Base-by-base conservation (phyloP, 2,329 filamentous ascomycete genomes). In the Fusarium ramigenum region DNA sequence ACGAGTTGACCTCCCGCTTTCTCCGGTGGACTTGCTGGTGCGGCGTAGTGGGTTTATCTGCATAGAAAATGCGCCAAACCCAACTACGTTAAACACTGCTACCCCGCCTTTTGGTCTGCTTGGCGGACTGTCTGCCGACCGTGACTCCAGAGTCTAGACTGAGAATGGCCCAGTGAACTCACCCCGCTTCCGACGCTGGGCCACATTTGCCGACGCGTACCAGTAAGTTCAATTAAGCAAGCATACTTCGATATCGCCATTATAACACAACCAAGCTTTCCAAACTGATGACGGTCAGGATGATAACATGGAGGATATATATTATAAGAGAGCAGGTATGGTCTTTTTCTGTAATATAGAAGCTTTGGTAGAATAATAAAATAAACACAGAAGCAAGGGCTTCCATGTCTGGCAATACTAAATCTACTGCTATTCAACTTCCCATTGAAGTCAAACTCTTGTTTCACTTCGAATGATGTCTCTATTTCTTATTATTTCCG, bases 221-320 rank as follows among this genome's bases (percentile, higher is more conserved):
- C 4, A 7, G 2, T 28, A 46, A 19, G 18, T 14, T 25, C 25
- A 25, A 25, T 25, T 0, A 9, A 36, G 8, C 16, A 18, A 36
- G 9, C 18, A 28, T 21, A 18, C 18, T 28, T 46, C 23, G 4
- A 15, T 16, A 23, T 9, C 9, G 14, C 40, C 40, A 46, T 28
- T 9, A 4, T 28, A 28, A 2, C 11, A 46, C 4, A 7, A 28
- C 18, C 8, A 4, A 46, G 25, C 11, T 21, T 46, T 4, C 12
- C 18, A 28, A 8, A 46, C 18, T 3, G 7, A 21, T 1, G 25
- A 9, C 12, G 5, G 4, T 1, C 11, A 28, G 3, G 12, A 15
- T 4, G 1, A 28, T 4, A 7, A 46, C 3, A 14, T 21, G 1
- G 12, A 6, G 10, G 1, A 7, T 47, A 30, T 28, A 30, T 28